A percentile compares a stretch with the other conserved stretches of the same genome.
Evolutionary conservation across 257 asterid genomes (phyloP).

Genomic region (Solanum neorickii): DNA sequence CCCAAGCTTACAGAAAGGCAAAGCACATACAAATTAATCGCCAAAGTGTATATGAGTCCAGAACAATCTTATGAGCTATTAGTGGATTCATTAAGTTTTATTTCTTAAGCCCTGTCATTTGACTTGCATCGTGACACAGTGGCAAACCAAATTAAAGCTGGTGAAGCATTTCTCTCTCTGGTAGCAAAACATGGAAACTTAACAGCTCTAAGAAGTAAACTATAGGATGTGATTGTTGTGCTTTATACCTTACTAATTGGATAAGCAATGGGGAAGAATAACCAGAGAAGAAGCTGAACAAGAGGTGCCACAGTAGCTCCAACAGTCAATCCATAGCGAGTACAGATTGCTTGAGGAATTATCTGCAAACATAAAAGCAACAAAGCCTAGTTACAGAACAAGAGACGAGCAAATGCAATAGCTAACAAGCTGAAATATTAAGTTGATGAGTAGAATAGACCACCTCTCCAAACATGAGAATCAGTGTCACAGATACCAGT

Average conservation of each 20-base stretch:
- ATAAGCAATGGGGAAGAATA: slow-evolving; percentile 78
- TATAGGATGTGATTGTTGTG: not conserved
- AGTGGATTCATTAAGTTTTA: not conserved
- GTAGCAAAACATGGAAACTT: not conserved
- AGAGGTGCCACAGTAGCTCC: slow-evolving; percentile 88
- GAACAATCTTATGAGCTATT: not conserved
- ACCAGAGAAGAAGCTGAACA: slow-evolving; percentile 85
- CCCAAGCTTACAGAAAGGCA: not conserved
- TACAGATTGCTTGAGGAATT: slow-evolving; percentile 96
- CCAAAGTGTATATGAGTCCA: not conserved
- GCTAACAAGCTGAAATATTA: not conserved
- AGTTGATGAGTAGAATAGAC: not conserved
- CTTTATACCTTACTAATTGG: slow-evolving; percentile 89
- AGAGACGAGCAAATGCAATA: not conserved
- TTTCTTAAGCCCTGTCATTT: not conserved
- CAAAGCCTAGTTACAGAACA: not conserved
- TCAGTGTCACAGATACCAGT: slow-evolving; percentile 83
- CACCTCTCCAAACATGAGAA: slow-evolving; percentile 97
- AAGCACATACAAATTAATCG: not conserved
- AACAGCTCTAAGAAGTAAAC: not conserved
- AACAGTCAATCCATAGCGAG: slow-evolving; percentile 86
- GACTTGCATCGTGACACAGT: not conserved
- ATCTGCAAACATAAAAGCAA: slow-evolving; percentile 37
- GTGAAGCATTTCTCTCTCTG: not conserved
- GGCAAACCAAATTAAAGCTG: not conserved